Evolutionary conservation across 2,329 filamentous ascomycete genomes (phyloP).

Genomic region (Pseudopyricularia javanii): DNA sequence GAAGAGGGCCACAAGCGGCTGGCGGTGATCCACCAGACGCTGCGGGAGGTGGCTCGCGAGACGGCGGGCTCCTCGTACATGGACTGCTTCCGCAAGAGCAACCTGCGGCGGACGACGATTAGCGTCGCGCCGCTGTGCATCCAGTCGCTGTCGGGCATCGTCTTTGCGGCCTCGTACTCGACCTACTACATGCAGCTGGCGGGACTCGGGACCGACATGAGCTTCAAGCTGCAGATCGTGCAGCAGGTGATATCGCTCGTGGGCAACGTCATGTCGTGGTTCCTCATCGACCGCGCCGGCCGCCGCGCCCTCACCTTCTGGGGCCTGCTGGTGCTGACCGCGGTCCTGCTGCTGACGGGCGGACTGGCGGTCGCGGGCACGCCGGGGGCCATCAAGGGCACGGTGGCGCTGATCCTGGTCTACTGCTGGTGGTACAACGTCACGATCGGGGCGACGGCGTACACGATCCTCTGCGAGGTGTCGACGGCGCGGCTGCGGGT

Average conservation of each 20-base stretch:
- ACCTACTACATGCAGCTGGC: slow-evolving; percentile 30
- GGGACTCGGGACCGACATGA: slow-evolving; percentile 20
- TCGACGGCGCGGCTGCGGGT: slow-evolving; percentile 20
- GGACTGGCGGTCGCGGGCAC: slow-evolving; percentile 15
- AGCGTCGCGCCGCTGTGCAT: slow-evolving; percentile 21
- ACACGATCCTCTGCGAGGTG: slow-evolving; percentile 21
- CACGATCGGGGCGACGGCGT: slow-evolving; percentile 23
- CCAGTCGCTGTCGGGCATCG: slow-evolving; percentile 20
- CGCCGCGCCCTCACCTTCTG: slow-evolving; percentile 21
- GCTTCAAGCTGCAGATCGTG: slow-evolving; percentile 24
- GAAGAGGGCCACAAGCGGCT: slow-evolving; percentile 12
- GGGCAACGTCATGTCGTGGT: slow-evolving; percentile 27
- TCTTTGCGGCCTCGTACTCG: slow-evolving; percentile 22
- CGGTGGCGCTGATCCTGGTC: slow-evolving; percentile 13
- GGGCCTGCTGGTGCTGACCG: slow-evolving; percentile 18
- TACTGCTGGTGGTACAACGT: slow-evolving; percentile 21
- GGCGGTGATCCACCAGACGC: slow-evolving; percentile 10
- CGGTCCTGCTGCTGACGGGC: slow-evolving; percentile 25
- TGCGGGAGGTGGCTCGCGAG: slow-evolving; percentile 15
- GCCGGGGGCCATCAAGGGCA: slow-evolving; percentile 3
- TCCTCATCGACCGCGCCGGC: slow-evolving; percentile 22
- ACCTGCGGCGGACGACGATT: slow-evolving; percentile 24
- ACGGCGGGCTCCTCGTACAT: slow-evolving; percentile 17
- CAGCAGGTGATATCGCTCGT: slow-evolving; percentile 24
- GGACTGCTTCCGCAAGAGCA: slow-evolving; percentile 19